phyloP scores from a whole-genome alignment of 345 rosid species.

The Salix caprea region DNA sequence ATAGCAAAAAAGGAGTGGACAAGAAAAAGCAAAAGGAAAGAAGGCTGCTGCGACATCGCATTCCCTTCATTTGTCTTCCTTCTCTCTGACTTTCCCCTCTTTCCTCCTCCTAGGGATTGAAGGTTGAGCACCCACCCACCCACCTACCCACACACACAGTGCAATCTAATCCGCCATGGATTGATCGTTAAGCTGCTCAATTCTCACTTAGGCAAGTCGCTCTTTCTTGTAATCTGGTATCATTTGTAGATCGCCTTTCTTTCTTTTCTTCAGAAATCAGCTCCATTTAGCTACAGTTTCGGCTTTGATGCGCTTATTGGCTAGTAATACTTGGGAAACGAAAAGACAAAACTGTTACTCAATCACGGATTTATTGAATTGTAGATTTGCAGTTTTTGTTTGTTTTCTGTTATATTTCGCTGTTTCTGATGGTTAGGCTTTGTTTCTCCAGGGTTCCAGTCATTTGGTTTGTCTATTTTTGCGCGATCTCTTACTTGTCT shows the following conservation, averaged over 20 bases:
- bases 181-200: neutral
- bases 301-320: neutral
- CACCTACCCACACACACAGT: neutral
- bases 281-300: slow-evolving; percentile 2
- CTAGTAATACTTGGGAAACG: neutral
- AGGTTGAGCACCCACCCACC: neutral
- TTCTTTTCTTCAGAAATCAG: neutral
- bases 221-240: neutral
- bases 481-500: slow-evolving; percentile 9
- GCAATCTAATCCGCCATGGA: neutral
- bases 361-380: neutral
- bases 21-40: slow-evolving; percentile 3
- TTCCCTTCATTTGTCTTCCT: neutral
- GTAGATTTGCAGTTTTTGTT: neutral
- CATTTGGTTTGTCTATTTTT: neutral
- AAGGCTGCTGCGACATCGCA: neutral
- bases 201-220: neutral
- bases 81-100: neutral
- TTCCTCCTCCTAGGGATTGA: neutral
- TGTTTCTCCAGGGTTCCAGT: slow-evolving; percentile 4
- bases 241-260: slow-evolving; percentile 15
- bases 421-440: neutral
- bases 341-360: neutral
- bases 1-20: slow-evolving; percentile 2
- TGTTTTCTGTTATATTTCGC: neutral